A percentile compares a stretch with the other conserved stretches of the same genome.
These are phyloP conservation scores for Sugiyamaella lignohabitans DNA, from an alignment of 805 yeast genomes.

Conservation along the genomic window DNA sequence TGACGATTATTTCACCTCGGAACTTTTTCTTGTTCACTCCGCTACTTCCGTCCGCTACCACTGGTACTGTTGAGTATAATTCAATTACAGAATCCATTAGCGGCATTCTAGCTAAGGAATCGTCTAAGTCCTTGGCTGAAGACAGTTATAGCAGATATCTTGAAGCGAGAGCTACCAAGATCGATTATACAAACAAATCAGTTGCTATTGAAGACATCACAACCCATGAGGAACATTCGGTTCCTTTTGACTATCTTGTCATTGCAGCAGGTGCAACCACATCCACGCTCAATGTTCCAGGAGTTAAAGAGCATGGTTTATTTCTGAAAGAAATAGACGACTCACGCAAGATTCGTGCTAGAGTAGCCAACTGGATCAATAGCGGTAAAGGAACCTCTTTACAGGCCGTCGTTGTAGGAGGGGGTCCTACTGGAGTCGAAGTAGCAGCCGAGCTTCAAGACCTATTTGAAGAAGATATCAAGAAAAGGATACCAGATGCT, in stretches of 20 bases:
- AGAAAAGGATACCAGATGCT: conserved; percentile 61
- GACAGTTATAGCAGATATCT: conserved; percentile 43
- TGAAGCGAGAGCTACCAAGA: conserved; percentile 55
- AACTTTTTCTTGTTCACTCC: conserved; percentile 67
- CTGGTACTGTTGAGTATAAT: conserved; percentile 61
- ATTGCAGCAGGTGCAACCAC: conserved; percentile 6
- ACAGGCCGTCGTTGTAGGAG: conserved; percentile 64
- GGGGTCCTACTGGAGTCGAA: conserved; percentile 73
- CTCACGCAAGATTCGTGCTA: conserved; percentile 49
- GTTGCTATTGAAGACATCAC: conserved; percentile 46
- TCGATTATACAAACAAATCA: conserved; percentile 49
- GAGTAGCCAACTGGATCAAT: conserved; percentile 54
- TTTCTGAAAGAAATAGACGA: conserved; percentile 62
- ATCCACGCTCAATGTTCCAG: conserved; percentile 71
- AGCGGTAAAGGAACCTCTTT: conserved; percentile 52
- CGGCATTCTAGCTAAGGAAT: conserved; percentile 43
- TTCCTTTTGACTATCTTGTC: background rate
- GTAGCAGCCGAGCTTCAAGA: conserved; percentile 68
- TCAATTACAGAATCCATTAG: conserved; percentile 60
- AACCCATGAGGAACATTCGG: background rate
- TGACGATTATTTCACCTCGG: conserved; percentile 61
- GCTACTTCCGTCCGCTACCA: conserved; percentile 61
- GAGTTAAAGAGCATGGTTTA: conserved; percentile 59
- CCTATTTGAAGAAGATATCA: conserved; percentile 57
- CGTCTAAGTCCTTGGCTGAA: conserved; percentile 59